Conservation (phyloP, 257 asterid species). For the Solanum corneliomulleri region DNA sequence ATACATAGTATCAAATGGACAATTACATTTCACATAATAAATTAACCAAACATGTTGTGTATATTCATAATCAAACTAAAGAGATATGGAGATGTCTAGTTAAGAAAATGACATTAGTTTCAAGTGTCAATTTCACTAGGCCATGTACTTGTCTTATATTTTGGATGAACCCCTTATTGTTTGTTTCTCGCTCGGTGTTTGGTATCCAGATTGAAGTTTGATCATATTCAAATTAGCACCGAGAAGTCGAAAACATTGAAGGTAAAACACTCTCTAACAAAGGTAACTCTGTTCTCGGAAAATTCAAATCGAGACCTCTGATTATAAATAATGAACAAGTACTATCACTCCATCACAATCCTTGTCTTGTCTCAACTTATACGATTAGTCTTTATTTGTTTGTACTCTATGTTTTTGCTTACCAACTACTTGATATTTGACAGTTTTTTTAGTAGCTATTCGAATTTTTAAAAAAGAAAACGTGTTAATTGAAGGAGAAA, state of each 20-base stretch:
- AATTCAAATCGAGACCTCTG: no score
- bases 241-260: no score
- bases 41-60: background rate
- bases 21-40: background rate
- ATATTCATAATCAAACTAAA: background rate
- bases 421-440: background rate
- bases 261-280: no score
- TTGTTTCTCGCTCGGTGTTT: no score
- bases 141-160: background rate
- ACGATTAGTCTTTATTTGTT: background rate
- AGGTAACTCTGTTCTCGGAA: no score
- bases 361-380: background rate
- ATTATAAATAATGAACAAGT: no score
- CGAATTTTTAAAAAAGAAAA: background rate
- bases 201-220: no score
- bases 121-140: background rate
- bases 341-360: no score
- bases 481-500: background rate
- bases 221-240: no score
- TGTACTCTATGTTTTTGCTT: background rate
- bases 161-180: background rate
- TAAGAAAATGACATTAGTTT: background rate
- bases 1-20: background rate
- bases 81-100: background rate
- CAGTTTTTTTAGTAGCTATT: background rate